Base-by-base conservation (phyloP, 305 asterid species). In the Rubia tinctorum region DNA sequence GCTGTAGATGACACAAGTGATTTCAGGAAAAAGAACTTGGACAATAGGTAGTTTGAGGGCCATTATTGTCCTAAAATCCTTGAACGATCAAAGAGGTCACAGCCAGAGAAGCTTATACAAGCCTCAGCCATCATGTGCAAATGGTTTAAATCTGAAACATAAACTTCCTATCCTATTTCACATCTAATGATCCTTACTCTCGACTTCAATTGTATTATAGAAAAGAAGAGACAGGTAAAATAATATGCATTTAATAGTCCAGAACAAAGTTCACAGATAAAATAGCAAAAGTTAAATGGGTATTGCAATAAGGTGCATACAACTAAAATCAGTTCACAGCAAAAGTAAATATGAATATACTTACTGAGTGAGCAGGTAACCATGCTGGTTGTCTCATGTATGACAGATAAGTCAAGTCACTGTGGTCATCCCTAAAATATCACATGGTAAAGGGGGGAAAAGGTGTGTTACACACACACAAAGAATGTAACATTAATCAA, bases 331-430 rank as follows among this genome's bases (percentile, higher is more conserved):
- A 68, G 34, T 58, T 22, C 22, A 53, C n/a, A 18, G 49, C 34
- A 65, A 56, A 49, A 55, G 37, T 42, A 18, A 43, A 56, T 55
- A 72, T 20, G 44, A 43, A 71, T 47, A 22, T 68, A 71, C 96
- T 88, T 84, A 91, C 99, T 7, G 98, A 91, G 82, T 85, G 81
- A 22, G 75, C 44, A 20, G 96, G 97, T 70, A 91, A 90, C 99
- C 99, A 94, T 61, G 92, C 86, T 58, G 99, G 96, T 72, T 73
- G 89, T 84, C 82, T 83, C 88, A 88, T 72, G 86, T 73, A 79
- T 3, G 88, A 82, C 77, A 89, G 73, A 82, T 80, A 76, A 71
- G 82, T 72, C 79, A 82, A 77, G 82, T 79, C 90, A 80, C 75
- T 74, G 71, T 64, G 73, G 71, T 79, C 88, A 71, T 90, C 97